Conservation (phyloP, 2,329 filamentous ascomycete genomes). For the Elsinoe perseae region DNA sequence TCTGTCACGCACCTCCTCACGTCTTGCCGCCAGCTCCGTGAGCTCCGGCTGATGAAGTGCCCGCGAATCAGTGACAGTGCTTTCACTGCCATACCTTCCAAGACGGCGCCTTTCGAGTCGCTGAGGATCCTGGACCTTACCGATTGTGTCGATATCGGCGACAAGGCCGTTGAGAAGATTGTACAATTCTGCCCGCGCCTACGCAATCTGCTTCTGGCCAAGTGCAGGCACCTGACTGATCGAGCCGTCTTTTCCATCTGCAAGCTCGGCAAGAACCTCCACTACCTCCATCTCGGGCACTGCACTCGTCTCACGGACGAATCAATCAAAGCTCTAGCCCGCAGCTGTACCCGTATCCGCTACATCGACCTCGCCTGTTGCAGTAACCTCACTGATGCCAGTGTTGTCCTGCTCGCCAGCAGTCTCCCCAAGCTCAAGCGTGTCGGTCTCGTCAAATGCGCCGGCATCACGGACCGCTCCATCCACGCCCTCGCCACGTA, state of each 20-base stretch:
- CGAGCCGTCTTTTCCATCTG: slow-evolving; percentile 79
- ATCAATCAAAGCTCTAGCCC: slow-evolving; percentile 76
- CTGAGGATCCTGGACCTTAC: slow-evolving; percentile 91
- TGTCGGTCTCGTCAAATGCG: slow-evolving; percentile 92
- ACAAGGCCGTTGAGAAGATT: slow-evolving; percentile 81
- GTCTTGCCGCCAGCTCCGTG: slow-evolving; percentile 74
- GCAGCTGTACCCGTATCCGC: slow-evolving; percentile 81
- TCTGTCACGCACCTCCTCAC: slow-evolving; percentile 75
- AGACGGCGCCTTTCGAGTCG: slow-evolving; percentile 64
- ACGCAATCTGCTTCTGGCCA: slow-evolving; percentile 86
- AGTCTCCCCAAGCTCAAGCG: slow-evolving; percentile 85
- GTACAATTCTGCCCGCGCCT: slow-evolving; percentile 78
- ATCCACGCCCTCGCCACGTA: slow-evolving; percentile 71
- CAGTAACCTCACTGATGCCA: slow-evolving; percentile 75
- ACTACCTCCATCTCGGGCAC: slow-evolving; percentile 93
- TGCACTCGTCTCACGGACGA: slow-evolving; percentile 85
- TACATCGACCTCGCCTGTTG: slow-evolving; percentile 99
- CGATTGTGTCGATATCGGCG: slow-evolving; percentile 74
- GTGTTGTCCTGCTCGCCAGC: slow-evolving; percentile 70
- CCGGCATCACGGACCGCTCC: slow-evolving; percentile 79
- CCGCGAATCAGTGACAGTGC: slow-evolving; percentile 77
- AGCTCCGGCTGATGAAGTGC: slow-evolving; percentile 81
- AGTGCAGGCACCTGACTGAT: slow-evolving; percentile 90
- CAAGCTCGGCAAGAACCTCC: slow-evolving; percentile 85
- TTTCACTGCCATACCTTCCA: slow-evolving; percentile 67